Conservation (phyloP, 2,329 filamentous ascomycete genomes). For the Fusarium xyrophilum region DNA sequence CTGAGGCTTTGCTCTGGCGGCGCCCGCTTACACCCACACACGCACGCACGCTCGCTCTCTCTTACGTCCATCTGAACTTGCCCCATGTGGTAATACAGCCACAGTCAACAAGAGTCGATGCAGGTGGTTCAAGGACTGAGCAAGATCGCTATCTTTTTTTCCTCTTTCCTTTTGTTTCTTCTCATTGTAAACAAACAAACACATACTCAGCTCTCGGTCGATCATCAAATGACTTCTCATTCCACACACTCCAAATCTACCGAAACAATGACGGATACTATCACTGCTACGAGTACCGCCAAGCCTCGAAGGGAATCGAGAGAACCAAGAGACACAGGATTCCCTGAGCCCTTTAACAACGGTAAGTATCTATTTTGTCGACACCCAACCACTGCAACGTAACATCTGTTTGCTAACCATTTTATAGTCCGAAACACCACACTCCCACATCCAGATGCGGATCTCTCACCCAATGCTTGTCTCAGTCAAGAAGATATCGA, state of each 20-base stretch:
- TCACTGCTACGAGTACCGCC: slow-evolving; percentile 36
- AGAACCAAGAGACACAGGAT: slow-evolving; percentile 55
- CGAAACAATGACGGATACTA: slow-evolving; percentile 40
- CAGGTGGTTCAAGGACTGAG: slow-evolving; percentile 28
- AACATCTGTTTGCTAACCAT: slow-evolving; percentile 5
- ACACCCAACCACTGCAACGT: neutral
- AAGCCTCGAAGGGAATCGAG: slow-evolving; percentile 42
- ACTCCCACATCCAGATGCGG: slow-evolving; percentile 67
- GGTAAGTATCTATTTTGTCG: slow-evolving; percentile 46
- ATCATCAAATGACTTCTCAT: slow-evolving; percentile 10
- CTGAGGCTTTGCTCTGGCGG: slow-evolving; percentile 31
- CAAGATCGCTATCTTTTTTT: neutral
- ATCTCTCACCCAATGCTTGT: slow-evolving; percentile 62
- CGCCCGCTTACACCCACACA: slow-evolving; percentile 33
- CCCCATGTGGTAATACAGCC: slow-evolving; percentile 29
- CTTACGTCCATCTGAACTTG: slow-evolving; percentile 30
- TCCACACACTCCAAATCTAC: slow-evolving; percentile 29
- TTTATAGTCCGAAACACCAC: slow-evolving; percentile 63
- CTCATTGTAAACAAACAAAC: neutral
- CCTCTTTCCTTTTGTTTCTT: neutral
- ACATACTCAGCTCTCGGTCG: neutral
- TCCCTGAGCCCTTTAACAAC: slow-evolving; percentile 58
- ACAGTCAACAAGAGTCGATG: slow-evolving; percentile 21
- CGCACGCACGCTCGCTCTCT: neutral
- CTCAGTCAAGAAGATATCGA: slow-evolving; percentile 63